Conservation (phyloP, 371 early-diverging fungal genomes). For the Chytridium lagenaria region DNA sequence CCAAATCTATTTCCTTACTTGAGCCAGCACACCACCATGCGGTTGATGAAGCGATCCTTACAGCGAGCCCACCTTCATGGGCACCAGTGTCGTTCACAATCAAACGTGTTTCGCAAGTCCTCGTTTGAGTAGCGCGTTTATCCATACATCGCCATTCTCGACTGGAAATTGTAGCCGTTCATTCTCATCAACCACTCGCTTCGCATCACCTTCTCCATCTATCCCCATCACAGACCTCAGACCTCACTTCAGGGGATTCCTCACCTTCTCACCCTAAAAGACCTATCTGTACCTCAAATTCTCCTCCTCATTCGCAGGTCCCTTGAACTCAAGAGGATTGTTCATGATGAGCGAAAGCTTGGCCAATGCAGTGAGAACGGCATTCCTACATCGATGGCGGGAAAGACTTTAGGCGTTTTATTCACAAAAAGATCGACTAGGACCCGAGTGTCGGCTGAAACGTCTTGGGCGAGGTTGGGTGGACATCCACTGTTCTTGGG, state of each 20-base stretch:
- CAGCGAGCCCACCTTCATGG: no score
- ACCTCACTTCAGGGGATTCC: conserved; percentile 10
- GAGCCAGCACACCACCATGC: no score
- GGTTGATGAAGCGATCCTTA: no score
- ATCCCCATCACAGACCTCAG: background rate
- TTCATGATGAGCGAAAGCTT: conserved; percentile 50
- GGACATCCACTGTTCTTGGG: conserved; percentile 94
- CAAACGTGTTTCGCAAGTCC: no score
- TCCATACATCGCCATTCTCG: no score
- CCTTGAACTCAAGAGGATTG: conserved; percentile 59
- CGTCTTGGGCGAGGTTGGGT: conserved; percentile 88
- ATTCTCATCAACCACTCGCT: no score
- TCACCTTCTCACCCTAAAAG: conserved; percentile 61
- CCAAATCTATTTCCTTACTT: no score
- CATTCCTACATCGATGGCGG: conserved; percentile 26
- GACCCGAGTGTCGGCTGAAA: conserved; percentile 93
- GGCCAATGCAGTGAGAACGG: background rate
- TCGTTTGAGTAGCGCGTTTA: no score
- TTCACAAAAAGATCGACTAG: conserved; percentile 95
- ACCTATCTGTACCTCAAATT: conserved; percentile 55
- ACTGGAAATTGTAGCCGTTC: no score
- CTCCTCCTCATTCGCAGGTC: conserved; percentile 55
- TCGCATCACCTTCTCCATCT: no score
- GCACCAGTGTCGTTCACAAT: no score
- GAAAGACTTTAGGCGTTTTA: conserved; percentile 75